These are phyloP conservation scores for Suhomyces prunicola DNA, from an alignment of 805 yeast genomes.

Conservation along the genomic window DNA sequence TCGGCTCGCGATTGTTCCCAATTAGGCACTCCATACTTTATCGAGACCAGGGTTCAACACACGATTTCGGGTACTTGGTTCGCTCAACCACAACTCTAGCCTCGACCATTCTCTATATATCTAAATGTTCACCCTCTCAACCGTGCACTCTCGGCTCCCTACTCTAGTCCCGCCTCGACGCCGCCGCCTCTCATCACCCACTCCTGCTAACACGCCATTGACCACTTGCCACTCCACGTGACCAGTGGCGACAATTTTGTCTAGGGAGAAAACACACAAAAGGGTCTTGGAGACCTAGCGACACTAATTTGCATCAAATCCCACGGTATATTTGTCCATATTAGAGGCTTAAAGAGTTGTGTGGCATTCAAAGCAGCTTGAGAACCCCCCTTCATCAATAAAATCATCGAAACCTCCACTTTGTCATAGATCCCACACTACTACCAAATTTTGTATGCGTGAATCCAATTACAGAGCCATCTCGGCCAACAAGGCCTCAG, in stretches of 20 bases:
- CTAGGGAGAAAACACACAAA: neutral
- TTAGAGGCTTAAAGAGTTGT: neutral
- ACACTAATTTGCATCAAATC: neutral
- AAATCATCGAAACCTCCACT: neutral
- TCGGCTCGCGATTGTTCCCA: neutral
- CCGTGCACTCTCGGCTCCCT: neutral
- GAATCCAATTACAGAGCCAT: slow-evolving; percentile 84
- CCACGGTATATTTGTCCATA: neutral
- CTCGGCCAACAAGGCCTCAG: slow-evolving; percentile 83
- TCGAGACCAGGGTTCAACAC: neutral
- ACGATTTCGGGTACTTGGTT: no score
- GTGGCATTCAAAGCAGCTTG: neutral
- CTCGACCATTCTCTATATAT: no score
- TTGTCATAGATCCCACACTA: neutral
- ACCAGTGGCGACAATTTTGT: neutral
- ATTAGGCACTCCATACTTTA: neutral
- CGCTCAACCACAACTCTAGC: no score
- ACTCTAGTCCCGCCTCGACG: neutral
- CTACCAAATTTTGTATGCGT: slow-evolving; percentile 54
- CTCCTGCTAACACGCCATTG: neutral
- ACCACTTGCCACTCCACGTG: neutral
- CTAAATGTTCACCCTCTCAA: neutral
- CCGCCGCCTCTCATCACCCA: neutral
- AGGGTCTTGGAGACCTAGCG: neutral
- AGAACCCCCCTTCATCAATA: neutral